phyloP scores from a whole-genome alignment of 257 asterid genomes.

The Mentha longifolia region DNA sequence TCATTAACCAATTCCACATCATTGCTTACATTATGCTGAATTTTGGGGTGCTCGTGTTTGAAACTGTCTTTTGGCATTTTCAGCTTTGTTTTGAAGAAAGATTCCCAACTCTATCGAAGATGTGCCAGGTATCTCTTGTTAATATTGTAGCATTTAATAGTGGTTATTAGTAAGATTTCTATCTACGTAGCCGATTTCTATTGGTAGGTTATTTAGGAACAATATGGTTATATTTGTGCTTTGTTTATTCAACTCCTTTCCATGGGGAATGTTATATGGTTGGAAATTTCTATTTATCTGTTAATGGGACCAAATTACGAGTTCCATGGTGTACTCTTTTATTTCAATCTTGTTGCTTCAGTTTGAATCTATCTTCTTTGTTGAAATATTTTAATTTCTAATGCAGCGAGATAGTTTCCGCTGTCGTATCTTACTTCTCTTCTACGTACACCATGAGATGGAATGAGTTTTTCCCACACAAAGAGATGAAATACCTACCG shows the following conservation, averaged over 20 bases:
- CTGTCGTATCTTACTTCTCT: slow-evolving; percentile 75
- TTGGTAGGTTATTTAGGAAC: background rate
- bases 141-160: slow-evolving; percentile 1
- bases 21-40: slow-evolving; percentile 25
- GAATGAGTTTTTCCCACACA: slow-evolving; percentile 64
- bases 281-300: background rate
- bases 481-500: slow-evolving; percentile 63
- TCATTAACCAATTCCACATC: slow-evolving; percentile 33
- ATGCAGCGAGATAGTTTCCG: slow-evolving; percentile 74
- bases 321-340: background rate
- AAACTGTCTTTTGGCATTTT: slow-evolving; percentile 33
- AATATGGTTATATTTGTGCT: too few relatives aligned
- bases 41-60: slow-evolving; percentile 11
- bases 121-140: slow-evolving; percentile 58
- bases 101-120: slow-evolving; percentile 69
- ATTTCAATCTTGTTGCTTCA: slow-evolving; percentile 17
- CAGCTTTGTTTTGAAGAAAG: slow-evolving; percentile 89
- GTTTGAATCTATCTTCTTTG: background rate
- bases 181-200: background rate
- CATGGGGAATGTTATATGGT: too few relatives aligned
- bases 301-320: slow-evolving; percentile 2
- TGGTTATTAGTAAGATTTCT: background rate
- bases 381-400: slow-evolving; percentile 13
- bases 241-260: too few relatives aligned
- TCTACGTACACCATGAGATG: slow-evolving; percentile 68